Evolutionary conservation across 257 asterid genomes (phyloP).

Genomic region (Forsythia suspensa): DNA sequence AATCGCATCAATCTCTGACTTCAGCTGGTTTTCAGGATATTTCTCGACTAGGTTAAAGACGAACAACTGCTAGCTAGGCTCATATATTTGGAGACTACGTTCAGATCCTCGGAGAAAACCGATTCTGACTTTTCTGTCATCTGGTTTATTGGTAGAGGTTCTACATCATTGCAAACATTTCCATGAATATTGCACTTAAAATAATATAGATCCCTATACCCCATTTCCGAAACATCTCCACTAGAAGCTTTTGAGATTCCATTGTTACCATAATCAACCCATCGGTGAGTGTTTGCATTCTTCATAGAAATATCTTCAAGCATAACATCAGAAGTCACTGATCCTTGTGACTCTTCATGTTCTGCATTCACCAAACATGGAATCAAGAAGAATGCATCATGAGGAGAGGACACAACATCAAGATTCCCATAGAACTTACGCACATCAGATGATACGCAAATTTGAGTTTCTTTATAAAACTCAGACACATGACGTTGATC

Average conservation of each 20-base stretch:
- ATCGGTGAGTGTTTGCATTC: neutral
- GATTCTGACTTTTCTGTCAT: neutral
- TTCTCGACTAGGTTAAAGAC: slow-evolving; percentile 7
- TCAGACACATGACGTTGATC: slow-evolving; percentile 23
- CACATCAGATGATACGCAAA: slow-evolving; percentile 16
- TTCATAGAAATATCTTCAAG: neutral
- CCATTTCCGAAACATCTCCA: neutral
- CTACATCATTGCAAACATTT: neutral
- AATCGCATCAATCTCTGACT: slow-evolving; percentile 35
- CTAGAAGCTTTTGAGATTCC: neutral
- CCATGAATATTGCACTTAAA: neutral
- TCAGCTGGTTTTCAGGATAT: slow-evolving; percentile 26
- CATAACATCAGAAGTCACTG: neutral
- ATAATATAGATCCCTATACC: neutral
- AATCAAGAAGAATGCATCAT: slow-evolving; percentile 26
- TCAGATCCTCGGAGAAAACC: neutral
- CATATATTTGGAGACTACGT: neutral
- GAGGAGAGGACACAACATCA: slow-evolving; percentile 19
- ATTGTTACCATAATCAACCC: neutral
- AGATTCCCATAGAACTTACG: slow-evolving; percentile 20
- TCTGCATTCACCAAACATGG: slow-evolving; percentile 20
- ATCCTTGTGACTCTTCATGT: neutral
- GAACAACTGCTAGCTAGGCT: neutral
- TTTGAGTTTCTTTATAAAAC: slow-evolving; percentile 19
- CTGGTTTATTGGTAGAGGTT: neutral